These are phyloP conservation scores for Artemisia argyi DNA, from an alignment of 129 eudicot species.

Conservation along the genomic window DNA sequence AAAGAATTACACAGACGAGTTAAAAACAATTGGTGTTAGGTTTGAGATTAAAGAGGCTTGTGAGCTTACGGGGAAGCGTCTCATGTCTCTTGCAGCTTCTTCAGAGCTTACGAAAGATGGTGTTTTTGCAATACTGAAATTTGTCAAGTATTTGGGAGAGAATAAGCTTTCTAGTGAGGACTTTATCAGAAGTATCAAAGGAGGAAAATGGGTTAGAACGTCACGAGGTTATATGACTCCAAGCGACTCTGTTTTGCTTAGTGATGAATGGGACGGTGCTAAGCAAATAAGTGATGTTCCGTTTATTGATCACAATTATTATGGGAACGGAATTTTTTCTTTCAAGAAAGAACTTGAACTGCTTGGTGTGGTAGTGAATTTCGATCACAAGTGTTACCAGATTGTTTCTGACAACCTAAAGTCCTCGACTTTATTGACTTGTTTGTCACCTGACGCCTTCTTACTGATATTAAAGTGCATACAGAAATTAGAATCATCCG, in stretches of 20 bases:
- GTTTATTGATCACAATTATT: not conserved
- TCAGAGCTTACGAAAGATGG: not conserved
- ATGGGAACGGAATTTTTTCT: not conserved
- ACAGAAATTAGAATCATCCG: not conserved
- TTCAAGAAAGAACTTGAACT: not conserved
- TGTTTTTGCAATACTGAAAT: not conserved
- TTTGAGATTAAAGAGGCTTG: conserved; percentile 5
- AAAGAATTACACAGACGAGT: not conserved
- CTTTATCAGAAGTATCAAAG: not conserved
- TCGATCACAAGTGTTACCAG: not conserved
- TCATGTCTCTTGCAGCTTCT: not conserved
- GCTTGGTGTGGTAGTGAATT: not conserved
- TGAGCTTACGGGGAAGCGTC: not conserved
- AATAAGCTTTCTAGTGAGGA: not conserved
- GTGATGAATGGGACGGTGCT: conserved; percentile 8
- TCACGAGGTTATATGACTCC: conserved; percentile 18
- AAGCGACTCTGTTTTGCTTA: not conserved
- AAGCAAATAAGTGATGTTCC: conserved; percentile 10
- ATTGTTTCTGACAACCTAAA: not conserved
- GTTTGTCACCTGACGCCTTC: not conserved
- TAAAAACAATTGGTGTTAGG: not conserved
- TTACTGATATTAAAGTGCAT: not conserved
- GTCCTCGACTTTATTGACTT: not conserved
- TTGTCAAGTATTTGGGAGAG: not conserved
- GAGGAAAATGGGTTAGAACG: conserved; percentile 2